Evolutionary conservation across 352 stramenopile species (phyloP), one percentile per base, ranked within the genome.

Genomic region (Elongisporangium senticosum): DNA sequence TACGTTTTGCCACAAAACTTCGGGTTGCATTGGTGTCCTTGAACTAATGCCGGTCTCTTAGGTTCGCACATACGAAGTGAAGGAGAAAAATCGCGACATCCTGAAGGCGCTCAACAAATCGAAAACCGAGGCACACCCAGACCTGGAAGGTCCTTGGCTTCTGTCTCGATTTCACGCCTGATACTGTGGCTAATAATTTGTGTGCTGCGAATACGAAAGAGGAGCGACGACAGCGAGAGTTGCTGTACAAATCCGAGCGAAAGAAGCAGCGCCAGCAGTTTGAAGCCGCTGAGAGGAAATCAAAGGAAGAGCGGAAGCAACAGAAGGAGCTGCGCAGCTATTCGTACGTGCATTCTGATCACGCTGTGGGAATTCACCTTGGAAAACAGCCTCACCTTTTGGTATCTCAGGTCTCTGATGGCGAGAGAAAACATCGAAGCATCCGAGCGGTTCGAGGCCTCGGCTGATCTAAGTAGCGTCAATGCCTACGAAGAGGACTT

Each of bases 71-170:
- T 84, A 88, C 53, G 69, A 69, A 17, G 86, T 96, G 13, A 62
- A 70, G 28, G 86, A 96, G 65, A 97, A 96, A 56, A 74, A 90
- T 63, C 90, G 86, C 26, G 77, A 88, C 14, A 93, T 96, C 15
- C 43, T 97, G 24, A 97, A 96, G 58, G 75, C 72, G 24, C 71
- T 97, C 23, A 95, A 95, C 58, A 85, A 87, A 55, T 90, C 89
- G 47, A 97, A 97, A 62, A 62, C 74, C 6, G 82, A 91, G 58
- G 68, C 70, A 24, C 77, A 88, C 53, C 86, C 82, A 7, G 79
- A 95, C 28, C 60, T 96, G 22, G 83, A 94, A 86, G 83, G 83
- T 87, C 43, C 3, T 28, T 52, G 14, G 2, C 22, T 13, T 11
- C 48, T 24, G 40, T 37, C 40, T 39, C 7, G 6, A 13, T 2